phyloP scores from a whole-genome alignment of 345 rosid genomes.

The Garcia nutans region DNA sequence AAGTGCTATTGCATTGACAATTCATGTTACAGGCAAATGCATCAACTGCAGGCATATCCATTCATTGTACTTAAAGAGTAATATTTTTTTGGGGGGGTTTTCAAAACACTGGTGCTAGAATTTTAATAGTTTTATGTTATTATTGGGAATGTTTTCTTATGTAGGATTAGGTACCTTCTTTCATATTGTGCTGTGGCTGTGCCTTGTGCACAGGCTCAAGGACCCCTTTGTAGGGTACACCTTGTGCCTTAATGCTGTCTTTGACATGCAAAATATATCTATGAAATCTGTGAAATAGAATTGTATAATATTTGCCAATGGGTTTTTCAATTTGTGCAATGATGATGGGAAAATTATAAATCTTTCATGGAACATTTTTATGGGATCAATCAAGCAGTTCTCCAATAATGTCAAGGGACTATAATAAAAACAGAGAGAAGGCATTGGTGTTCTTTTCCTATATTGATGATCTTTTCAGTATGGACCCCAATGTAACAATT shows the following conservation, averaged over 20 bases:
- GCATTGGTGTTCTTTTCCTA: not conserved
- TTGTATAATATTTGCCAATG: not conserved
- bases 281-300: not conserved
- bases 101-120: no score
- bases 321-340: not conserved
- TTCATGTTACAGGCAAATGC: not conserved
- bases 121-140: no score
- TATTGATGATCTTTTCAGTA: not conserved
- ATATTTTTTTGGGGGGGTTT: no score
- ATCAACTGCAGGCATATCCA: not conserved
- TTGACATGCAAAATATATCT: not conserved
- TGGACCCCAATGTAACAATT: not conserved
- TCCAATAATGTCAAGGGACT: not conserved
- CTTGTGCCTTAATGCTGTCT: no score
- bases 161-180: no score
- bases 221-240: no score
- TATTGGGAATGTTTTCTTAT: no score
- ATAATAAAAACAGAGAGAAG: not conserved
- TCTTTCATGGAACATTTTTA: not conserved
- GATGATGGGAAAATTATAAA: not conserved
- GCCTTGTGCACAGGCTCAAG: no score
- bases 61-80: not conserved
- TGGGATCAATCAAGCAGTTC: not conserved
- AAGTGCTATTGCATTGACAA: not conserved
- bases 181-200: no score